Conservation (phyloP, 176 grass and related monocot species). For the Saccharum spontaneum region DNA sequence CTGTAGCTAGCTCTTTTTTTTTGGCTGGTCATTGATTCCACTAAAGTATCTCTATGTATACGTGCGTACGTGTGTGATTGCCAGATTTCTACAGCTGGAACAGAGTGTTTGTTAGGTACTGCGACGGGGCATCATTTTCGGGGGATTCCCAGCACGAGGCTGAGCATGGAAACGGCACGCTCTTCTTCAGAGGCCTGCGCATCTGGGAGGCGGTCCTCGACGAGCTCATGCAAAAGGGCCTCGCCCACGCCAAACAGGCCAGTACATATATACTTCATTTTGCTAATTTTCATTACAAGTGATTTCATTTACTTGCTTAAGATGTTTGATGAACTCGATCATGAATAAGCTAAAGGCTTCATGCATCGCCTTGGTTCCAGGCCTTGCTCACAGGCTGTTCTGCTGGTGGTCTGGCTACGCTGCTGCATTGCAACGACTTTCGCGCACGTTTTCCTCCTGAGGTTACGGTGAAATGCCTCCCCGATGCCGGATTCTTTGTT, state of each 20-base stretch:
- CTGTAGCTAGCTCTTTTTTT: no score
- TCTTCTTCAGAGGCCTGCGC: slow-evolving; percentile 67
- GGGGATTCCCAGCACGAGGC: slow-evolving; percentile 45
- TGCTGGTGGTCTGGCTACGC: slow-evolving; percentile 75
- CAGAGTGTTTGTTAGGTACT: slow-evolving; percentile 64
- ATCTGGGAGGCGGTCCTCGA: slow-evolving; percentile 65
- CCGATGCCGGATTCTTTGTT: slow-evolving; percentile 80
- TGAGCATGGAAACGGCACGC: slow-evolving; percentile 31
- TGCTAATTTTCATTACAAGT: no score
- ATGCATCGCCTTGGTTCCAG: slow-evolving; percentile 30
- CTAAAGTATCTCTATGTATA: no score
- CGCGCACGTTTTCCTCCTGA: slow-evolving; percentile 36
- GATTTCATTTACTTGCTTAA: no score
- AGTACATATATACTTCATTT: neutral
- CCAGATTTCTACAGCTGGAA: slow-evolving; percentile 87
- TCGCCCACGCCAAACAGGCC: slow-evolving; percentile 56
- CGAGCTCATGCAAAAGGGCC: slow-evolving; percentile 63
- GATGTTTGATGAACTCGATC: neutral
- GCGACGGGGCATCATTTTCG: slow-evolving; percentile 72
- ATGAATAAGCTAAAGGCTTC: neutral
- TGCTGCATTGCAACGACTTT: slow-evolving; percentile 75
- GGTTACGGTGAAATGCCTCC: slow-evolving; percentile 61
- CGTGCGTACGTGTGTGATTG: neutral
- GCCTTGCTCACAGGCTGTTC: slow-evolving; percentile 74
- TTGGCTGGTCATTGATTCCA: no score